These are phyloP conservation scores for Pythium pyrilobum DNA, from an alignment of 352 stramenopile genomes.

Conservation along the genomic window DNA sequence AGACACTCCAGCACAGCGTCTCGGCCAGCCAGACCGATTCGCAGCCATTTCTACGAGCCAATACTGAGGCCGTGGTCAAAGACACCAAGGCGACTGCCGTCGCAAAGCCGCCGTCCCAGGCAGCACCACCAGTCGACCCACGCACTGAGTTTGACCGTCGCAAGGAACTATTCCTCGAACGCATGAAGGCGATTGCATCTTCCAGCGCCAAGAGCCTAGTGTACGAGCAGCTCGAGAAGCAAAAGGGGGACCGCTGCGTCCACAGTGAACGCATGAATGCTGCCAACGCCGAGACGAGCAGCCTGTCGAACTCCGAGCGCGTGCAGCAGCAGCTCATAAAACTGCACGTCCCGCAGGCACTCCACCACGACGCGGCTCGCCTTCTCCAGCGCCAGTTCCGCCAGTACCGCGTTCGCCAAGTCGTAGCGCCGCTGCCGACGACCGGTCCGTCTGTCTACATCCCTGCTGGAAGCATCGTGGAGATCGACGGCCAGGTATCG, in stretches of 20 bases:
- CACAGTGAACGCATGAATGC: neutral
- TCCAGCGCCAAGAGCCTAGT: conserved; percentile 64
- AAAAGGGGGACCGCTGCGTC: conserved; percentile 23
- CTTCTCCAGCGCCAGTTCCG: conserved; percentile 20
- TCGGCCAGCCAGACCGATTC: neutral
- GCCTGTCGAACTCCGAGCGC: neutral
- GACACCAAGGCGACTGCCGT: no score
- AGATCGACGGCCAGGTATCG: conserved; percentile 30
- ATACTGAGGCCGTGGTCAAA: no score
- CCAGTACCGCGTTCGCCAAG: conserved; percentile 8
- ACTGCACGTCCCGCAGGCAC: conserved; percentile 26
- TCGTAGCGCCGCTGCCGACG: neutral
- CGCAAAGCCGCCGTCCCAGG: no score
- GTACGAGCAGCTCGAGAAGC: conserved; percentile 64
- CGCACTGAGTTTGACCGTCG: conserved; percentile 55
- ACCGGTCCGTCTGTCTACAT: neutral
- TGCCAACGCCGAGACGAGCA: conserved; percentile 4
- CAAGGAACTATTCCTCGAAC: conserved; percentile 65
- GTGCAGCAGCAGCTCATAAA: conserved; percentile 18
- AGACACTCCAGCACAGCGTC: conserved; percentile 8
- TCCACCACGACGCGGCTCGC: conserved; percentile 36
- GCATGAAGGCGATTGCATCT: conserved; percentile 69
- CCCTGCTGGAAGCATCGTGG: neutral
- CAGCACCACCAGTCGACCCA: neutral
- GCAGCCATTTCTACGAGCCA: no score